phyloP scores from a whole-genome alignment of 2,329 filamentous ascomycete species.

The Aspergillus versicolor region DNA sequence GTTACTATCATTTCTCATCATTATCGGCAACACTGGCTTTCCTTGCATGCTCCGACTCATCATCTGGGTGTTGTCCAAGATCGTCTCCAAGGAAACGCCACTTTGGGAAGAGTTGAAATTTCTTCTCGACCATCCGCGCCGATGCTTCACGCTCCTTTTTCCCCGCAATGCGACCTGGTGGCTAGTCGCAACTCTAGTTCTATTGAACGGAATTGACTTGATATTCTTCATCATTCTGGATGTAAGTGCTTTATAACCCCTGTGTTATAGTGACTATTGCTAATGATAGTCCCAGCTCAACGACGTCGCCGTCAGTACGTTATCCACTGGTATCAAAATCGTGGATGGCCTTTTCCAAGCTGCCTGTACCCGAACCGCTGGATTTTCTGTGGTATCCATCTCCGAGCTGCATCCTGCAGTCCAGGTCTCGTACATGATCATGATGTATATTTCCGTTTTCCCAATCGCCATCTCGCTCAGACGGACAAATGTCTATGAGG shows the following conservation, averaged over 20 bases:
- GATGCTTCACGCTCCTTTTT: conserved; percentile 94
- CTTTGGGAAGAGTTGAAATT: conserved; percentile 90
- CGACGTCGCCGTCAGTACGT: conserved; percentile 63
- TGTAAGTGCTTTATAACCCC: conserved; percentile 29
- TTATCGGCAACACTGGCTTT: conserved; percentile 94
- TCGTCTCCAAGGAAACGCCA: conserved; percentile 64
- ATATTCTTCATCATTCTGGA: conserved; percentile 92
- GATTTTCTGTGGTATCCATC: conserved; percentile 78
- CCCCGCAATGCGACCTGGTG: conserved; percentile 91
- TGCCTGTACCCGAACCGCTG: conserved; percentile 82
- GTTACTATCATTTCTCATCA: conserved; percentile 78
- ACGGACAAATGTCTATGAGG: conserved; percentile 93
- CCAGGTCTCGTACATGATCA: conserved; percentile 92
- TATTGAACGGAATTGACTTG: conserved; percentile 80
- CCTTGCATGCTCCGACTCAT: conserved; percentile 91
- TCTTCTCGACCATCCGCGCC: conserved; percentile 87
- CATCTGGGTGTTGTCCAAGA: conserved; percentile 76
- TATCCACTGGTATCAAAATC: conserved; percentile 73
- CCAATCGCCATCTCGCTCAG: conserved; percentile 94
- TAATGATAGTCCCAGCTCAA: conserved; percentile 50
- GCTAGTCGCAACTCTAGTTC: conserved; percentile 81
- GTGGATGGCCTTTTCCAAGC: conserved; percentile 89
- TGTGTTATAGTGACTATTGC: not conserved
- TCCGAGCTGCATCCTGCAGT: conserved; percentile 79
- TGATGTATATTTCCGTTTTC: conserved; percentile 99